A percentile compares a stretch with the other conserved stretches of the same genome.
Conservation (phyloP, 2,329 filamentous ascomycete species). For the Aspergillus sp. region DNA sequence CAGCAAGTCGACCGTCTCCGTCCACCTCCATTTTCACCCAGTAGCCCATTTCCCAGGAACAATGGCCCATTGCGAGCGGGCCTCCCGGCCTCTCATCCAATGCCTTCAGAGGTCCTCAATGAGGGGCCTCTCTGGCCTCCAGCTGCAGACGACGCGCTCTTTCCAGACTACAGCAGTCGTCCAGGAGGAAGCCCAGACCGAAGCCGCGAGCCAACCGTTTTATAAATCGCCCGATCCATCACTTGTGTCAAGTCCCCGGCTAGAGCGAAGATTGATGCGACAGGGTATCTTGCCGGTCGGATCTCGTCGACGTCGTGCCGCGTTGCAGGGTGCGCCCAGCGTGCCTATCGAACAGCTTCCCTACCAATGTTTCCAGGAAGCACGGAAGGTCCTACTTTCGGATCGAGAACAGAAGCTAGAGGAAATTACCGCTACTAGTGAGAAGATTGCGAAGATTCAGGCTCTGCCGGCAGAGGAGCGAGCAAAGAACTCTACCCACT, state of each 20-base stretch:
- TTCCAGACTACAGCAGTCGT: slow-evolving; percentile 49
- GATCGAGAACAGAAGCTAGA: slow-evolving; percentile 80
- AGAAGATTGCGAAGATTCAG: slow-evolving; percentile 67
- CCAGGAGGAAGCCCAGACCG: slow-evolving; percentile 46
- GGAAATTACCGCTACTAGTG: slow-evolving; percentile 66
- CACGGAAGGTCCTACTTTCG: slow-evolving; percentile 73
- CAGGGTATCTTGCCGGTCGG: slow-evolving; percentile 72
- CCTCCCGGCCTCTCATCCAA: slow-evolving; percentile 44
- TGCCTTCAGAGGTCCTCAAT: slow-evolving; percentile 39
- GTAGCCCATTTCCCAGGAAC: slow-evolving; percentile 11
- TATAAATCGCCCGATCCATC: slow-evolving; percentile 58
- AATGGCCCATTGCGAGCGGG: slow-evolving; percentile 46
- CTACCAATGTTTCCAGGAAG: slow-evolving; percentile 98
- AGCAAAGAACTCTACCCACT: slow-evolving; percentile 65
- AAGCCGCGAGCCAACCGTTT: slow-evolving; percentile 39
- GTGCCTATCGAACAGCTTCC: slow-evolving; percentile 91
- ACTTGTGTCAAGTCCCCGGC: slow-evolving; percentile 62
- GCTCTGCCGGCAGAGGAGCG: slow-evolving; percentile 60
- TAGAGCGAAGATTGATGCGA: slow-evolving; percentile 68
- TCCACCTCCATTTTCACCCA: slow-evolving; percentile 6
- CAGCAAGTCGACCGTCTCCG: slow-evolving; percentile 16
- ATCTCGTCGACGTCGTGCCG: slow-evolving; percentile 78
- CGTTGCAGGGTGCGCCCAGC: slow-evolving; percentile 62
- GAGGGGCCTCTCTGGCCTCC: slow-evolving; percentile 31
- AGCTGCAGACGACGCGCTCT: slow-evolving; percentile 43